Evolutionary conservation across 78 protist genomes (phyloP).

Genomic region (Speleostelium caveatum): DNA sequence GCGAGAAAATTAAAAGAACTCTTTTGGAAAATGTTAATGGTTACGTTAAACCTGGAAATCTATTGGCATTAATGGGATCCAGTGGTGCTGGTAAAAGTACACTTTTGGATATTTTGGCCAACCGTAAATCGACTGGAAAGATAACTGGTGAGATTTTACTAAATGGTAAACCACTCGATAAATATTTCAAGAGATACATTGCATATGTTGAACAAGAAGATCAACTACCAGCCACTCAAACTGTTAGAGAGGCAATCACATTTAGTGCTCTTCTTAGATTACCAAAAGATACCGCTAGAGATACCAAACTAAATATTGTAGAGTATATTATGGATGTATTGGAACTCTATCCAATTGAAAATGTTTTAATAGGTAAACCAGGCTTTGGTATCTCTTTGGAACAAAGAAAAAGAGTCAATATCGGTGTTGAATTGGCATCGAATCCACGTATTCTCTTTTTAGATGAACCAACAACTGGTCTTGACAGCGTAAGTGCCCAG

Average conservation of each 20-base stretch:
- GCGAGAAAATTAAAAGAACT: constrained; percentile 1
- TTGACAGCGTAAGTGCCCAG: constrained; percentile 31
- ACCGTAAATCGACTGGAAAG: constrained; percentile 42
- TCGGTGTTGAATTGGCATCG: constrained; percentile 59
- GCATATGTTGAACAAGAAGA: constrained; percentile 82
- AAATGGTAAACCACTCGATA: constrained; percentile 54
- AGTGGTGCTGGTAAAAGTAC: constrained; percentile 90
- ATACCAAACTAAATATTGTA: constrained; percentile 4
- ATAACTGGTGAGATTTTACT: constrained; percentile 64
- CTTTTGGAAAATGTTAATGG: constrained; percentile 53
- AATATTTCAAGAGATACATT: constrained; percentile 41
- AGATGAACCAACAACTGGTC: constrained; percentile 78
- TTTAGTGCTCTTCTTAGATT: constrained; percentile 47
- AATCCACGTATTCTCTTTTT: constrained; percentile 45
- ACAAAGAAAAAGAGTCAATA: constrained; percentile 63
- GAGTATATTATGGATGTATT: constrained; percentile 50
- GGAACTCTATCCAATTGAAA: neutral
- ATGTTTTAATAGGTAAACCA: constrained; percentile 25
- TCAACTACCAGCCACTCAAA: neutral
- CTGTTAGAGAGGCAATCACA: constrained; percentile 72
- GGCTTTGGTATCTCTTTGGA: constrained; percentile 43
- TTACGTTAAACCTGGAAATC: constrained; percentile 52
- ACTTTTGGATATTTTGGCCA: constrained; percentile 79
- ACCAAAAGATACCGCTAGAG: constrained; percentile 6
- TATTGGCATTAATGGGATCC: constrained; percentile 86